Base-by-base conservation (phyloP, 129 eudicot genomes). In the Centrapalus pauciflorus region DNA sequence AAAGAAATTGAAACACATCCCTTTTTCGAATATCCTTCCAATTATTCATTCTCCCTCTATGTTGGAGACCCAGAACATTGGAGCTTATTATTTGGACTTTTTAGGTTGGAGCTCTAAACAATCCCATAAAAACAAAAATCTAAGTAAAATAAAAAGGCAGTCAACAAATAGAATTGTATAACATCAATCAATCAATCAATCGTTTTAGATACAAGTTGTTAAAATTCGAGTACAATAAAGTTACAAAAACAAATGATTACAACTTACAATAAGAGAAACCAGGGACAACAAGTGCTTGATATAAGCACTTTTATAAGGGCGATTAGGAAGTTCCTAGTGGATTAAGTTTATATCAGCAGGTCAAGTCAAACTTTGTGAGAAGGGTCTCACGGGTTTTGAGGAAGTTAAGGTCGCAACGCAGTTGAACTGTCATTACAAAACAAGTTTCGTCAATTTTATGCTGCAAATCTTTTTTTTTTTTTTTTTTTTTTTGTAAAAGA, bases 331-430 rank as follows among this genome's bases (percentile, higher is more conserved):
- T 33, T 54, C 51, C 59, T 29, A 43, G 75, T 68, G 1, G 37
- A 63, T 70, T 79, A 68, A 40, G 80, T 11, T 60, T 61, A 16
- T 61, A 61, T 67, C 73, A 45, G 64, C 69, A 51, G 29, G 16
- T 64, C 66, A 64, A 24, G 35, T 60, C 59, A 68, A 49, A 63
- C 69, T 46, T 72, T 71, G 50, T 82, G 76, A 83, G 55, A 86
- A 70, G 23, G 84, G 77, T 17, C 64, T 60, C 62, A 85, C 91
- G 7, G 85, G 79, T 54, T 77, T 73, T 5, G 61, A 65, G 23
- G 90, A 65, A 29, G 81, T 55, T 55, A 88, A 66, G 54, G 70
- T 79, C 37, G 99, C 91, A 24, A 94, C 99, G 37, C 81, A 52
- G 66, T 81, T 89, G 82, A 82, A 87, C 99, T 94, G 90, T 64